Base-by-base conservation (phyloP, 495 filamentous ascomycete genomes). In the Podospora australis region DNA sequence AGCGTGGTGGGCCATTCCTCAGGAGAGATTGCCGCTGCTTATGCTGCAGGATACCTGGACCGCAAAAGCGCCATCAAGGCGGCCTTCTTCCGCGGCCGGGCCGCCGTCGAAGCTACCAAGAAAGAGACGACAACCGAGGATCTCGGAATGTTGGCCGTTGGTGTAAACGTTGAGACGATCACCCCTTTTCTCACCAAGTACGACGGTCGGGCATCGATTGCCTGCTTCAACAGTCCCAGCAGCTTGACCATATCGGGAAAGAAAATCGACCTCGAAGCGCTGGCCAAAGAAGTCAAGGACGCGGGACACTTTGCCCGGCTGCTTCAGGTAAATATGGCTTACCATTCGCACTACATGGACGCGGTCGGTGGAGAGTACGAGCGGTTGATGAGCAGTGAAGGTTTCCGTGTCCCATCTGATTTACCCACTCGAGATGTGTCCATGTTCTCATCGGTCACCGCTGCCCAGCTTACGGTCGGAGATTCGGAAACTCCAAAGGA, bases 1-100 rank as follows among this genome's bases (percentile, higher is more conserved):
- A 64, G 67, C 2, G 74, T 81, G 0, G 66, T 79, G 2, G 80
- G 80, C 19, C 79, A 83, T 51, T 81, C 78, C 0, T 75, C 68
- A 30, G 80, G 80, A 6, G 80, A 84, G 46, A 82, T 83, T 42
- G 72, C 41, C 0, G 72, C 70, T 1, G 70, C 73, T 0, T 74
- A 71, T 45, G 66, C 68, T 4, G 60, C 68, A 1, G 67, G 69
- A 1, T 45, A 51, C 6, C 29, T 78, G 2, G 46, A 49, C 1
- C 61, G 70, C 0, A 73, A 79, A 2, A 68, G 66, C 0, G 72
- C 69, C 2, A 78, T 78, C 72, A 56, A 65, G 16, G 55, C 79
- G 5, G 69, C 79, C 23, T 65, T 69, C 59, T 54, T 74, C 52
- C 63, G 66, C 34, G 59, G 71, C 1, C 46, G 53, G 39, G 39